A percentile compares a stretch with the other conserved stretches of the same genome.
Evolutionary conservation across 306 rosid species (phyloP).

Genomic region (Quercus glauca): DNA sequence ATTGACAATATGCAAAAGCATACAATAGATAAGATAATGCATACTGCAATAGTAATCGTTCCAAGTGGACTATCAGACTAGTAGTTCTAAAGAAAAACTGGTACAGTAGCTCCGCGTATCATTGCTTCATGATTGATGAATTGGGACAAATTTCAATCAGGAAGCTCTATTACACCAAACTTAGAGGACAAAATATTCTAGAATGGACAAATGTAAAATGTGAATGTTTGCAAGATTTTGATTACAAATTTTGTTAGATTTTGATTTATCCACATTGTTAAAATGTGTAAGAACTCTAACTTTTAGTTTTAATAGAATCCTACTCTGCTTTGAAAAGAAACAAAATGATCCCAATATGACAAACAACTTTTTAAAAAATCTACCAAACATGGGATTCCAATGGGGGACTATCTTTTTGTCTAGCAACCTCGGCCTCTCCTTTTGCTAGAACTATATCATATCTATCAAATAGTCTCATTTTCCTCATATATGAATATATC

Average conservation of each 20-base stretch:
- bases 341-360: constrained; percentile 33
- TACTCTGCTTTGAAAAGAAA: too few relatives aligned
- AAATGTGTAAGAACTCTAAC: too few relatives aligned
- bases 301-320: too few relatives aligned
- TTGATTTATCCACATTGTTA: too few relatives aligned
- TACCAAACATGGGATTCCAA: constrained; percentile 24
- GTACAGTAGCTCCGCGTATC: constrained; percentile 6
- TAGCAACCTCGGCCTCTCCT: background rate
- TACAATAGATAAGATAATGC: too few relatives aligned
- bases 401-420: constrained; percentile 20
- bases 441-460: background rate
- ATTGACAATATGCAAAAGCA: background rate
- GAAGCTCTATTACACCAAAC: constrained; percentile 16
- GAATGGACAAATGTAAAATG: background rate
- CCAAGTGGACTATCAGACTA: too few relatives aligned
- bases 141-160: constrained; percentile 12
- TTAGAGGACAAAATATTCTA: constrained; percentile 19
- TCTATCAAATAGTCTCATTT: background rate
- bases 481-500: background rate
- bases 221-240: background rate
- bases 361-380: constrained; percentile 46
- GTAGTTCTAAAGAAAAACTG: too few relatives aligned
- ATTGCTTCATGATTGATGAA: constrained; percentile 29
- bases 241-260: too few relatives aligned
- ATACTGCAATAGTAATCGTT: too few relatives aligned